Conservation (phyloP, 768 basidiomycete genomes). For the Tricholoma terreum region DNA sequence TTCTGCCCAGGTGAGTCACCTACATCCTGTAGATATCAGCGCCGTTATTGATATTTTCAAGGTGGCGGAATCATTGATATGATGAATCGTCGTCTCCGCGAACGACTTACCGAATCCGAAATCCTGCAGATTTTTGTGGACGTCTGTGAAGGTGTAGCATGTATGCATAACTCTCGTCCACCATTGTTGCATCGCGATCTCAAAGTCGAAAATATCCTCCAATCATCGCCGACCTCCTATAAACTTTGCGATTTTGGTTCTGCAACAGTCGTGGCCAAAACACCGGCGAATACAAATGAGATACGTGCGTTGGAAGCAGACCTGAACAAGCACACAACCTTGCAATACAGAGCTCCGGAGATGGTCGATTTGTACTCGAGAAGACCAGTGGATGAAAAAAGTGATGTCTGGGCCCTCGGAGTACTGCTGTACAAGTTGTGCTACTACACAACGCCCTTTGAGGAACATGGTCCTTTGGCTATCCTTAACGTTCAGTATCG, state of each 20-base stretch:
- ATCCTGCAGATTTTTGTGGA: constrained; percentile 98
- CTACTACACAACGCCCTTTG: constrained; percentile 99
- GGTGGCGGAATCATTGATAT: constrained; percentile 99
- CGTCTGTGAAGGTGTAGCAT: constrained; percentile 94
- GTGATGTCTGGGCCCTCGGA: constrained; percentile 97
- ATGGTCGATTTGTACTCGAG: constrained; percentile 92
- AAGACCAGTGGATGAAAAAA: constrained; percentile 87
- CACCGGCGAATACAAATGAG: constrained; percentile 79
- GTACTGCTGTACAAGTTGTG: constrained; percentile 97
- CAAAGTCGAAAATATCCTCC: constrained; percentile 98
- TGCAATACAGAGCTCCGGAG: constrained; percentile 98
- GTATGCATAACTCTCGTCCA: constrained; percentile 92
- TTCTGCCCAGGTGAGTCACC: constrained; percentile 75
- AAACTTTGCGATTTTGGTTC: constrained; percentile 99
- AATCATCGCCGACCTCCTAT: constrained; percentile 78
- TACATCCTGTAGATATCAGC: background rate
- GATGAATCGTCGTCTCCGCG: constrained; percentile 95
- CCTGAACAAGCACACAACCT: constrained; percentile 90
- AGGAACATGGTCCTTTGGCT: constrained; percentile 94
- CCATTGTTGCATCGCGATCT: constrained; percentile 94
- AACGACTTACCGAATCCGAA: constrained; percentile 92
- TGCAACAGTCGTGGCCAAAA: constrained; percentile 70
- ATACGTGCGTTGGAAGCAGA: constrained; percentile 87
- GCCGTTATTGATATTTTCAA: constrained; percentile 29
- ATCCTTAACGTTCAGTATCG: constrained; percentile 96